Conservation (phyloP, 139 green algal species). For the Eudorina sp. region DNA sequence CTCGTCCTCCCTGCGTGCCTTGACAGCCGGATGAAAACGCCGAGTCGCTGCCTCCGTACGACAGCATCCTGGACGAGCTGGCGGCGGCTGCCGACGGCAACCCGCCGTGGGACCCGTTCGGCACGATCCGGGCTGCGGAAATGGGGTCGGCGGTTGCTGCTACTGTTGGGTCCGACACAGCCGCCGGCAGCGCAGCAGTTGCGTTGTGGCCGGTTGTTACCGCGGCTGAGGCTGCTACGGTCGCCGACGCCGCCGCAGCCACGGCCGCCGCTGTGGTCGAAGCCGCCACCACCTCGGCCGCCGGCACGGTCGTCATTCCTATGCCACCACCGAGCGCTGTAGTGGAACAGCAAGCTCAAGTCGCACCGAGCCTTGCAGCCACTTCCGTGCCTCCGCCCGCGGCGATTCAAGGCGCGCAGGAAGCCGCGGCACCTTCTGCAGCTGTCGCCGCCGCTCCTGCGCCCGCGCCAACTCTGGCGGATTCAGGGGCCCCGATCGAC, state of each 20-base stretch:
- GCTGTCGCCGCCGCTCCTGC: too few species aligned
- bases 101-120: constrained; percentile 7
- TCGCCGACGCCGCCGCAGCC: neutral
- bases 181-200: neutral
- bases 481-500: too few species aligned
- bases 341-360: too few species aligned
- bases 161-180: too few species aligned
- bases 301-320: neutral
- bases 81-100: neutral
- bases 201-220: neutral
- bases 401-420: too few species aligned
- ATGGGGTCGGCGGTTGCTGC: too few species aligned
- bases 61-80: neutral
- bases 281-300: constrained; percentile 9
- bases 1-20: neutral
- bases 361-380: too few species aligned
- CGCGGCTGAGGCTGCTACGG: neutral
- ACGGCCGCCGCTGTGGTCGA: neutral
- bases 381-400: too few species aligned
- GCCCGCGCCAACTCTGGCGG: too few species aligned
- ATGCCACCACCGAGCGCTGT: too few species aligned
- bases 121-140: constrained; percentile 1
- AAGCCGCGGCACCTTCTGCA: too few species aligned
- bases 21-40: neutral
- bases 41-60: neutral